Evolutionary conservation across 768 basidiomycete genomes (phyloP).

Genomic region (Chalciporus chontae): DNA sequence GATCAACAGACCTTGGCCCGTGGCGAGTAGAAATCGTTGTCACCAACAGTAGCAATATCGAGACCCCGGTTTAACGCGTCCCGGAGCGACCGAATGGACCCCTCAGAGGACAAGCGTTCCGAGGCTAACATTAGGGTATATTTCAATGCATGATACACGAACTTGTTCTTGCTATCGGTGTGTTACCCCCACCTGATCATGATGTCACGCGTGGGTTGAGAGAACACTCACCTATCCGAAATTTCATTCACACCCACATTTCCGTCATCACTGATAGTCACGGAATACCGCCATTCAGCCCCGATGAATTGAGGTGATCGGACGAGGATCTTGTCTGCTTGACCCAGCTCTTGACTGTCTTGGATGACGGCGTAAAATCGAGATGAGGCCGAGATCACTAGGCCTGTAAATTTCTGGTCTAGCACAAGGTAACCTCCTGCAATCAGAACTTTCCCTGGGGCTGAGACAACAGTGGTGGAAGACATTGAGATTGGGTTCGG

Average conservation of each 20-base stretch:
- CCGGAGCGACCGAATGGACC: constrained; percentile 42
- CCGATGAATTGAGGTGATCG: constrained; percentile 88
- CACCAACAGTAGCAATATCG: constrained; percentile 81
- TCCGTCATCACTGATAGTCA: constrained; percentile 36
- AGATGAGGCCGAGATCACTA: constrained; percentile 89
- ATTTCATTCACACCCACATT: constrained; percentile 21
- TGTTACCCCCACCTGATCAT: constrained; percentile 1
- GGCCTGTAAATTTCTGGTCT: constrained; percentile 78
- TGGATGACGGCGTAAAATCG: constrained; percentile 86
- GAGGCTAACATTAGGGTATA: constrained; percentile 66
- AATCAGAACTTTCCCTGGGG: constrained; percentile 92
- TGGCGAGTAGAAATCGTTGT: constrained; percentile 99
- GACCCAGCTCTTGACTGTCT: constrained; percentile 23
- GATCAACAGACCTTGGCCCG: constrained; percentile 59
- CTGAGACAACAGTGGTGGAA: constrained; percentile 70
- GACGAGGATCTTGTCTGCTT: constrained; percentile 56
- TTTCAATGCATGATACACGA: constrained; percentile 86
- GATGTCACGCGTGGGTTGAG: neutral
- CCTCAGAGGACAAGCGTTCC: constrained; percentile 36
- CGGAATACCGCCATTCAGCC: constrained; percentile 72
- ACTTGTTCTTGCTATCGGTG: constrained; percentile 71
- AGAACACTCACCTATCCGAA: constrained; percentile 21
- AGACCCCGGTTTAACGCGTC: constrained; percentile 50
- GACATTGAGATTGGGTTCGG: constrained; percentile 33
- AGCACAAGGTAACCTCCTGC: constrained; percentile 98